Conservation (phyloP, 2,329 filamentous ascomycete genomes). For the Calonectria crousiana region DNA sequence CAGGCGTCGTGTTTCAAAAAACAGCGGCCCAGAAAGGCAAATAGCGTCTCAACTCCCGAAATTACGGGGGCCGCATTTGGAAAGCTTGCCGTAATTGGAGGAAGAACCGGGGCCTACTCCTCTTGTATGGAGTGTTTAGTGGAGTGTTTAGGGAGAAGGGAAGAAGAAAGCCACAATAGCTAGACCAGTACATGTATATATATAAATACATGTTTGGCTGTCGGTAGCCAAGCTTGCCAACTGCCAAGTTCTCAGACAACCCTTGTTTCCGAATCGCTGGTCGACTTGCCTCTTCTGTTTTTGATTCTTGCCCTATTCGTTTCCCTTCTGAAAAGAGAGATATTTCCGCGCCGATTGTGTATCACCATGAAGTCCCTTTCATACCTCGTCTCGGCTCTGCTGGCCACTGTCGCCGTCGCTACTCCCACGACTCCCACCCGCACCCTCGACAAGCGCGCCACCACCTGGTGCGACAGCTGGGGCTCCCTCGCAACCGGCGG, state of each 20-base stretch:
- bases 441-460: constrained; percentile 50
- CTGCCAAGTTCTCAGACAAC: neutral
- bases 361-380: constrained; percentile 38
- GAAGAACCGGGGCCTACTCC: constrained; percentile 7
- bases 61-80: constrained; percentile 8
- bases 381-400: constrained; percentile 40
- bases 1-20: constrained; percentile 11
- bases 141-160: neutral
- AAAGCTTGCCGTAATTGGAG: constrained; percentile 24
- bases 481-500: constrained; percentile 51
- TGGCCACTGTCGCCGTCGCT: constrained; percentile 39
- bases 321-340: neutral
- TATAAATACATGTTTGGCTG: neutral
- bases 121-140: neutral
- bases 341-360: neutral
- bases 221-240: neutral
- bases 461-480: constrained; percentile 54
- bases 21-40: neutral
- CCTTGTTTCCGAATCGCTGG: neutral
- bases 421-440: constrained; percentile 46
- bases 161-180: neutral
- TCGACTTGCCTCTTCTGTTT: neutral
- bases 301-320: neutral
- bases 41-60: neutral
- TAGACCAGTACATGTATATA: neutral